Evolutionary conservation across 2,329 filamentous ascomycete genomes (phyloP), one percentile per base, ranked within the genome.

Genomic region (Furcasterigmium furcatum): DNA sequence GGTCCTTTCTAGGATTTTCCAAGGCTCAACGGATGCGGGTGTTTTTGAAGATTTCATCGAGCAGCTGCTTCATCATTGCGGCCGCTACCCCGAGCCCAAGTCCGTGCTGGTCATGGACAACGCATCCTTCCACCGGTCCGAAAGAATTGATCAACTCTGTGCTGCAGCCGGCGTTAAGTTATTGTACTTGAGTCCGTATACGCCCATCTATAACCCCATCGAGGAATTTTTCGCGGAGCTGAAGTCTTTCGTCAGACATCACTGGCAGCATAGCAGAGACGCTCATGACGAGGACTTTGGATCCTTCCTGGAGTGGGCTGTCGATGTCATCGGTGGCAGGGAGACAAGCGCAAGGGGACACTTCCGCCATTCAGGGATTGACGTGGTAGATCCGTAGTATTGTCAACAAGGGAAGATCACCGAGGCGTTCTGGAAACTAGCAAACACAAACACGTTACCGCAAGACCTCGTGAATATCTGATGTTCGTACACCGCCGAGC

Each of bases 61-160:
- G 48, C 54, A 64, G 52, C 49, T 66, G 16, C 53, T 67, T 24
- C 56, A 53, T 7, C 46, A 56, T 34, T 66, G 59, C 47, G 51
- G 59, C 19, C 56, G 46, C 47, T 66, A 50, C 46, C 63, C 58
- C 24, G 56, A 64, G 49, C 58, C 54, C 29, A 62, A 61, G 41
- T 66, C 60, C 12, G 59, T 67, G 10, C 52, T 66, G 5, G 49
- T 65, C 8, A 65, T 67, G 51, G 63, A 67, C 45, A 66, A 64
- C 50, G 58, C 58, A 14, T 61, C 58, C 13, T 59, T 59, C 41
- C 56, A 66, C 51, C 46, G 52, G 25, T 58, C 48, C 34, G 51
- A 55, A 9, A 49, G 47, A 20, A 55, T 65, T n/a, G 16, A 45
- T 43, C 47, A 62, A 47, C 52, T 65, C 51, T 65, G 53, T 43